Base-by-base conservation (phyloP, 83 land plant species). In the Diphasiastrum complanatum region DNA sequence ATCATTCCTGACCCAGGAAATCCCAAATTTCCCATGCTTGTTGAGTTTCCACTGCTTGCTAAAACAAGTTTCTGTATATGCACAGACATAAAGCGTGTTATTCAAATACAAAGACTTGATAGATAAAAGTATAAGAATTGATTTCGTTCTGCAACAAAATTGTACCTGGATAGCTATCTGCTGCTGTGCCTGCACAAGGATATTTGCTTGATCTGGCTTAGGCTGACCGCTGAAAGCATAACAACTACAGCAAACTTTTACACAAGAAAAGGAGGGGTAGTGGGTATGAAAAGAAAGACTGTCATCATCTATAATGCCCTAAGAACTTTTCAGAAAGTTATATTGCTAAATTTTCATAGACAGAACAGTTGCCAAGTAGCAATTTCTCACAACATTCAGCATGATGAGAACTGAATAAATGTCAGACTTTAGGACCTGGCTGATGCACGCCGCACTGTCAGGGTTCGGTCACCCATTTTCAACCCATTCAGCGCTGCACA, bases 401-500 rank as follows among this genome's bases (percentile, higher is more conserved):
- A 63, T 32, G 34, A 38, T 19, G 30, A 38, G 32, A 29, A 10
- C 11, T 19, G 31, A 33, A 54, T 32, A 30, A 10, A 2, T 49
- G 25, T 41, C 34, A 31, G 50, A n/a, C 63, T 36, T 48, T 2
- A 34, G 45, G 30, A 68, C 77, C 73, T 72, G 2, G 78, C 73
- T 18, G 80, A 66, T 27, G 93, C 95, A 16, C 95, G 83, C 19
- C 86, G 78, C 18, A 87, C 95, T 30, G 85, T 91, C 34, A 91
- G 76, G 45, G 93, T 90, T 23, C 86, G 77, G 53, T 89, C 96
- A 1, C 96, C 96, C 92, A 89, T 89, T 61, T 89, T 86, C 14
- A 89, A 71, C 26, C 96, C 92, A 71, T 89, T 89, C 3, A 89
- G 66, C 45, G 96, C 92, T 32, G 93, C 93, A 63, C 93, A 86